A percentile compares a stretch with the other conserved stretches of the same genome.
These are phyloP conservation scores for Alternaria novae-zelandiae DNA, from an alignment of 2,329 filamentous ascomycete genomes.

Conservation along the genomic window DNA sequence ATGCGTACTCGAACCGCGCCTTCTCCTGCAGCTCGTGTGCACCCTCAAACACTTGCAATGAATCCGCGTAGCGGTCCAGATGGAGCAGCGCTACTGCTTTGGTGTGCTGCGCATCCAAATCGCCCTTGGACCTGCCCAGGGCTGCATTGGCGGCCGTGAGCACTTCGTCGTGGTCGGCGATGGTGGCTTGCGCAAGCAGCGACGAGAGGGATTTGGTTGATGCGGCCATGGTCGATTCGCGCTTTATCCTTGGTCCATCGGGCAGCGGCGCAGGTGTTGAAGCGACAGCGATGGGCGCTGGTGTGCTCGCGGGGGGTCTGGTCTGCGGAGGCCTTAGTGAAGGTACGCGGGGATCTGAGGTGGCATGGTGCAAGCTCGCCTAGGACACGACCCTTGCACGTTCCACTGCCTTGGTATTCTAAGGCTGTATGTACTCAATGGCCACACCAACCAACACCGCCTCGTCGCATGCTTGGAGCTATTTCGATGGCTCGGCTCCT, in stretches of 20 bases:
- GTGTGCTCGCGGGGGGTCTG: slow-evolving; percentile 16
- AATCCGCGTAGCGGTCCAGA: slow-evolving; percentile 82
- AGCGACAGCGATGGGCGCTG: slow-evolving; percentile 8
- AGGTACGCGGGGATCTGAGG: slow-evolving; percentile 38
- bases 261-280: slow-evolving; percentile 6
- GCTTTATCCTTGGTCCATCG: slow-evolving; percentile 33
- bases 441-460: neutral
- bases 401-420: slow-evolving; percentile 10
- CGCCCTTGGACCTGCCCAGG: slow-evolving; percentile 64
- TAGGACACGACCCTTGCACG: slow-evolving; percentile 16
- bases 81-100: slow-evolving; percentile 78
- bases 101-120: slow-evolving; percentile 69
- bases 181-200: slow-evolving; percentile 63
- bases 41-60: slow-evolving; percentile 70
- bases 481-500: neutral
- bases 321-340: slow-evolving; percentile 30
- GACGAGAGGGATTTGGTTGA: slow-evolving; percentile 57
- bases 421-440: slow-evolving; percentile 11
- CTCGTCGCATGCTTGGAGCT: neutral
- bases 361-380: slow-evolving; percentile 36
- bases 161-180: slow-evolving; percentile 76
- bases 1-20: slow-evolving; percentile 74
- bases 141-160: slow-evolving; percentile 67
- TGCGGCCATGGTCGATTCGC: slow-evolving; percentile 45
- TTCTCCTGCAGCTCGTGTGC: slow-evolving; percentile 65